Evolutionary conservation across 306 rosid genomes (phyloP).

Genomic region (Medicago truncatula): MtrunA17r5.0-ANR NC_053043.1:32394501-32395000

Average conservation of each 20-base stretch:
- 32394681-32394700: slow-evolving; percentile 98
- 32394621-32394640: not conserved
- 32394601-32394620: not conserved
- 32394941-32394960: not conserved
- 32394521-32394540: slow-evolving; percentile 86
- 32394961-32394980: not conserved
- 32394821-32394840: too few species aligned
- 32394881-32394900: too few species aligned
- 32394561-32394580: slow-evolving; percentile 23
- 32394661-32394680: slow-evolving; percentile 95
- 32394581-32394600: not conserved
- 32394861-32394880: too few species aligned
- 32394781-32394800: too few species aligned
- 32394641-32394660: slow-evolving; percentile 88
- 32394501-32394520: slow-evolving; percentile 74
- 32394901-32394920: too few species aligned
- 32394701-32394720: slow-evolving; percentile 86
- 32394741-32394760: slow-evolving; percentile 32
- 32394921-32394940: too few species aligned
- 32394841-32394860: too few species aligned
- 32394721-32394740: slow-evolving; percentile 62
- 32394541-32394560: slow-evolving; percentile 67
- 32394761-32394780: too few species aligned
- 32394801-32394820: too few species aligned
- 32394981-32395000: not conserved